These are phyloP conservation scores for Onygenales sp. DNA, from an alignment of 2,329 filamentous ascomycete species.

Conservation along the genomic window DNA sequence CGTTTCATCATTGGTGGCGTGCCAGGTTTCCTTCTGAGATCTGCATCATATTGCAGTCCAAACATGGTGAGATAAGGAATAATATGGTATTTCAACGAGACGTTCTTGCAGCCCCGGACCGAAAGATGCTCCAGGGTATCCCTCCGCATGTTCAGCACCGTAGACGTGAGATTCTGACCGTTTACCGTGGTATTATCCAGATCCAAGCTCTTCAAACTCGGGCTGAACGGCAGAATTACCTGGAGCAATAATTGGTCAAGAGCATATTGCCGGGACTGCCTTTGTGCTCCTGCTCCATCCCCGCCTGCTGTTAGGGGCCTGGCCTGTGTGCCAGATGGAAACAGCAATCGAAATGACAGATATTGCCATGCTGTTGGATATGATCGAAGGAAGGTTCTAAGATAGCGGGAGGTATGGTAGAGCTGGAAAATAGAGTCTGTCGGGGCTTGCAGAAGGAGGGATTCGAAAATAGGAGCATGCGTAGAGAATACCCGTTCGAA, in stretches of 20 bases:
- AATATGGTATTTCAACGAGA: conserved; percentile 55
- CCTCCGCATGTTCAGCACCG: conserved; percentile 44
- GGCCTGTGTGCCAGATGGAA: conserved; percentile 28
- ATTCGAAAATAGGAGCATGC: conserved; percentile 50
- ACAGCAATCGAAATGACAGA: conserved; percentile 47
- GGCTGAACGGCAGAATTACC: conserved; percentile 47
- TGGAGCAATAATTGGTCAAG: conserved; percentile 49
- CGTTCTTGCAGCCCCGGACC: conserved; percentile 54
- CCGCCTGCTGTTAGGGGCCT: conserved; percentile 22
- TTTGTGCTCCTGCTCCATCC: conserved; percentile 24
- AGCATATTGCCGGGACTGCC: conserved; percentile 48
- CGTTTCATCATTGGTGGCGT: conserved; percentile 23
- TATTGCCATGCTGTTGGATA: conserved; percentile 54
- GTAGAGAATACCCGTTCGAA: conserved; percentile 49
- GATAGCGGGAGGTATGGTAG: conserved; percentile 48
- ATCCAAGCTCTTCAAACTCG: conserved; percentile 47
- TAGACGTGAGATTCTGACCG: conserved; percentile 46
- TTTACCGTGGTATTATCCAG: conserved; percentile 53
- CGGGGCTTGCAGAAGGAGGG: conserved; percentile 47
- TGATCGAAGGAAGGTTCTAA: conserved; percentile 44
- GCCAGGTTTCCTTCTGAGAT: conserved; percentile 31
- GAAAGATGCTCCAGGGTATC: conserved; percentile 50
- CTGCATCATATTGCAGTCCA: conserved; percentile 34
- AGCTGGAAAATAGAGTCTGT: conserved; percentile 48
- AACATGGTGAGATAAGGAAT: conserved; percentile 48